Evolutionary conservation across 805 yeast genomes (phyloP).

Genomic region (Barnettozyma botsteinii): DNA sequence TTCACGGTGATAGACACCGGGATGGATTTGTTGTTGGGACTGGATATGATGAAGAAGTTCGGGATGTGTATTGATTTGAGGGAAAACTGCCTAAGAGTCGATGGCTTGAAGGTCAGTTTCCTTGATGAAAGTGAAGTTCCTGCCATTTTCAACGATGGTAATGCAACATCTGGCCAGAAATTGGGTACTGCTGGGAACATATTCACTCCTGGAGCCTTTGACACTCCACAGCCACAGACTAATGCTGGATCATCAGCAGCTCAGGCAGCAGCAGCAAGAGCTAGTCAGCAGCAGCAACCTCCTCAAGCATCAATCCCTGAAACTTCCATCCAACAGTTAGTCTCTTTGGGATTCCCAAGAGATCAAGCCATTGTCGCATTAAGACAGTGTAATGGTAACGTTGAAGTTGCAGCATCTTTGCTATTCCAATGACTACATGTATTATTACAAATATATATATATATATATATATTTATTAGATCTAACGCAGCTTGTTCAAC

Average conservation of each 20-base stretch:
- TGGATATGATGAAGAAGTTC: constrained; percentile 88
- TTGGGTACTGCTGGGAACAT: constrained; percentile 5
- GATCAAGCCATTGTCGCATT: constrained; percentile 62
- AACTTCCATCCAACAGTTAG: constrained; percentile 39
- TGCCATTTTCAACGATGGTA: constrained; percentile 1
- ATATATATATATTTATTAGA: background rate
- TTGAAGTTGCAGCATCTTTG: constrained; percentile 80
- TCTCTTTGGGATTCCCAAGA: constrained; percentile 66
- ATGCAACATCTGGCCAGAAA: constrained; percentile 1
- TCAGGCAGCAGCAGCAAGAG: constrained; percentile 7
- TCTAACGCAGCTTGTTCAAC: constrained; percentile 13
- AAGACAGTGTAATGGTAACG: constrained; percentile 62
- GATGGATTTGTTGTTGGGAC: constrained; percentile 75
- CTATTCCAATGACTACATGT: constrained; percentile 56
- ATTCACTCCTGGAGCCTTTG: constrained; percentile 11
- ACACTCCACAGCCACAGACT: constrained; percentile 10
- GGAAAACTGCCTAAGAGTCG: constrained; percentile 56
- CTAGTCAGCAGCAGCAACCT: constrained; percentile 1
- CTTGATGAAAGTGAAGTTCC: constrained; percentile 70
- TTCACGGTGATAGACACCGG: constrained; percentile 67
- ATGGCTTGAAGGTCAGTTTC: constrained; percentile 66
- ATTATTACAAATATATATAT: too few relatives aligned
- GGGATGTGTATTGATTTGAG: constrained; percentile 76
- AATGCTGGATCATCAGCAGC: constrained; percentile 1
- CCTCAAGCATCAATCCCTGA: constrained; percentile 28